Evolutionary conservation across 139 green algal species (phyloP).

Genomic region (Nannochloris sp.): DNA sequence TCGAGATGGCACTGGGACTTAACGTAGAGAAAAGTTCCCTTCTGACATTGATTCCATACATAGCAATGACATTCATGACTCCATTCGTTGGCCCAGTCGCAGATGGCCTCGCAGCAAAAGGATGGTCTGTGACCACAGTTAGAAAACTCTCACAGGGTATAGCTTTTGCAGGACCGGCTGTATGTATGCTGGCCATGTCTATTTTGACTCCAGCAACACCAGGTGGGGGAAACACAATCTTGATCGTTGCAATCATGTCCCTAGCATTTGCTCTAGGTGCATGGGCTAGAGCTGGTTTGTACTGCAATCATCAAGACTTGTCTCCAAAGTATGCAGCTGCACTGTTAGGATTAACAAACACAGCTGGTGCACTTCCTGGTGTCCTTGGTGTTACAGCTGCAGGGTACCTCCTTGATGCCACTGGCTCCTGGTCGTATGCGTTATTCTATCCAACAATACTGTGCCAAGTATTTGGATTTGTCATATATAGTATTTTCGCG

Average conservation of each 20-base stretch:
- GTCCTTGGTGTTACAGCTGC: constrained; percentile 59
- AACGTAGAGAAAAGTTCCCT: constrained; percentile 68
- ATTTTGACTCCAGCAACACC: constrained; percentile 29
- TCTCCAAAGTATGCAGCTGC: constrained; percentile 67
- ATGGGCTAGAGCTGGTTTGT: constrained; percentile 61
- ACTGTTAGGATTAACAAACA: constrained; percentile 70
- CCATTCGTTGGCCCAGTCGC: constrained; percentile 56
- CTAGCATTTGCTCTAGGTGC: constrained; percentile 52
- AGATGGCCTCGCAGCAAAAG: constrained; percentile 45
- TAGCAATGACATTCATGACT: constrained; percentile 83
- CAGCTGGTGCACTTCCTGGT: constrained; percentile 58
- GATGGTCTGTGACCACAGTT: constrained; percentile 48
- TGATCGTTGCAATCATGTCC: constrained; percentile 41
- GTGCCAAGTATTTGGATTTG: constrained; percentile 67
- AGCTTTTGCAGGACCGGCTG: constrained; percentile 59
- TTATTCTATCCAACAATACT: constrained; percentile 62
- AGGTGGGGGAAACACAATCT: constrained; percentile 9
- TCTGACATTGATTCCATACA: constrained; percentile 75
- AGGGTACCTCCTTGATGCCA: constrained; percentile 48
- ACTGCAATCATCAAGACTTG: constrained; percentile 82
- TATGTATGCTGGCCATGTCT: constrained; percentile 51
- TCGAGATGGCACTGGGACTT: constrained; percentile 82
- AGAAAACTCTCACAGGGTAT: constrained; percentile 68
- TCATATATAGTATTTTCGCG: constrained; percentile 72
- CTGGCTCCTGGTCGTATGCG: constrained; percentile 34